Base-by-base conservation (phyloP, 148 eudicot species). In the Persicaria tinctoria region DNA sequence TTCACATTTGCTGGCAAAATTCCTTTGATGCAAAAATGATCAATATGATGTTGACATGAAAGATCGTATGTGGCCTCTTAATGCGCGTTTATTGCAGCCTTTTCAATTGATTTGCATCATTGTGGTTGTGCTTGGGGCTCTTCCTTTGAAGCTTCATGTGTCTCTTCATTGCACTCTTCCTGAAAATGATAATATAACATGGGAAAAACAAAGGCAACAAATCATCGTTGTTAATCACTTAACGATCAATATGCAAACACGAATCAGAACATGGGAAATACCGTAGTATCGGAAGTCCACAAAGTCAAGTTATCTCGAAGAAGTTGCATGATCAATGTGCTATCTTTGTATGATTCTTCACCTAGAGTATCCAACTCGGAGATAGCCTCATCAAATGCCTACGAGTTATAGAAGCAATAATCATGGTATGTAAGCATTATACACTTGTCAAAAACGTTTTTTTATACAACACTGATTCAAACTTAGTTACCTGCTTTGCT, bases 311-410 rank as follows among this genome's bases (percentile, higher is more conserved):
- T 90, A 84, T 90, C 95, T 45, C 95, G 89, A 76, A 90, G 87
- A 75, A 90, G 90, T 78, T 90, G 94, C 94, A 90, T 88, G 81
- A 90, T 90, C 88, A 90, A 82, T 51, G 94, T 90, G 83, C 94
- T 90, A 76, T 90, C 94, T 88, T 90, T 90, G 85, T 88, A 88
- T 76, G 91, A 90, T 53, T 90, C 93, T 84, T 87, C 91, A 10
- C 91, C 91, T 85, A 89, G 81, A 14, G 93, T 87, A 76, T 89
- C 93, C 75, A 90, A 81, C 85, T 90, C 95, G 71, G 96, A 82
- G 44, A 90, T 89, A 53, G 92, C 90, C 80, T 86, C 90, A 45
- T 87, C 91, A 82, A 89, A 89, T 76, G 93, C 93, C 93, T 89
- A 74, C 32, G 56, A 46, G 27, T 44, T 4, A 66, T 17, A n/a